These are phyloP conservation scores for Cocos nucifera DNA, from an alignment of 176 grass and related monocot genomes.

Conservation along the genomic window DNA sequence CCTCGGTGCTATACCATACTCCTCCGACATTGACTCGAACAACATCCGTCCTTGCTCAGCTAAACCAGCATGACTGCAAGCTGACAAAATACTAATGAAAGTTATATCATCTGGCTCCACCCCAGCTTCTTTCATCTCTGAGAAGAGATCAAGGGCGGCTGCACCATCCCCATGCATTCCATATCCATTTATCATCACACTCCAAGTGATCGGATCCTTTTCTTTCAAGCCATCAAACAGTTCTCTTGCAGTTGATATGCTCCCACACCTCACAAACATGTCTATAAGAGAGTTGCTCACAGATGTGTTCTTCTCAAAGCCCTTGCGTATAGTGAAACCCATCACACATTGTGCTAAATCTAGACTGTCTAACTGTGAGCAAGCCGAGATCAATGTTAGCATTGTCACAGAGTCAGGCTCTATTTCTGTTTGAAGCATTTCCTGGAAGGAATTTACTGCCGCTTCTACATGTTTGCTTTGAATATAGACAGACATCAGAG, in stretches of 20 bases:
- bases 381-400: constrained; percentile 42
- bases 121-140: constrained; percentile 38
- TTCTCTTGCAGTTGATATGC: constrained; percentile 38
- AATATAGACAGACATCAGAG: constrained; percentile 44
- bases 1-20: constrained; percentile 39
- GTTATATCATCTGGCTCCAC: constrained; percentile 47
- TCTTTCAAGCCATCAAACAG: constrained; percentile 34
- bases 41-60: constrained; percentile 41
- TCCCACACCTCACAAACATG: constrained; percentile 49
- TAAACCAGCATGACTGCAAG: constrained; percentile 54
- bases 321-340: constrained; percentile 30
- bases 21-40: constrained; percentile 42
- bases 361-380: constrained; percentile 37
- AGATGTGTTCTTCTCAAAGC: constrained; percentile 14
- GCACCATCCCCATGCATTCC: constrained; percentile 48
- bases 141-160: constrained; percentile 47
- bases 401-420: constrained; percentile 46
- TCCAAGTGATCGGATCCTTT: constrained; percentile 56
- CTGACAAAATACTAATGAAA: constrained; percentile 54
- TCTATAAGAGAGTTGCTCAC: constrained; percentile 56
- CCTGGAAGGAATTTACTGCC: constrained; percentile 34
- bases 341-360: constrained; percentile 37
- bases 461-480: constrained; percentile 42
- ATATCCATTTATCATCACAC: constrained; percentile 65
- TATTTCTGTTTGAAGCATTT: constrained; percentile 31